Conservation (phyloP, 257 asterid species). For the Haberlea rhodopensis region DNA sequence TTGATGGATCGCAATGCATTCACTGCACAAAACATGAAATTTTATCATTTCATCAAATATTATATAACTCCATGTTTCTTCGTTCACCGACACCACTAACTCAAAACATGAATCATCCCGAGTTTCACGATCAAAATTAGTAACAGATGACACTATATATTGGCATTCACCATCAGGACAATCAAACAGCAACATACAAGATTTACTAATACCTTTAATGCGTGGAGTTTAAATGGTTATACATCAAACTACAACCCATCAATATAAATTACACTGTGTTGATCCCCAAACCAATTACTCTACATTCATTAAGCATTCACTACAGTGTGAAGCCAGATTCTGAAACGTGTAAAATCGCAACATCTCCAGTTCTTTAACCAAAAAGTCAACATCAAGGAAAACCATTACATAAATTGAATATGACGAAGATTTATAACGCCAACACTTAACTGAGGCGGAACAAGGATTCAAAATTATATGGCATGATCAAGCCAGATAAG, state of each 20-base stretch:
- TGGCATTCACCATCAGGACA: background rate
- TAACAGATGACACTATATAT: background rate
- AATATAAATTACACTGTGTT: background rate
- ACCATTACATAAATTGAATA: background rate
- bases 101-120: background rate
- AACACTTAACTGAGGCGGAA: no score
- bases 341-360: background rate
- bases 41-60: conserved; percentile 9
- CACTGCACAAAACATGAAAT: conserved; percentile 49
- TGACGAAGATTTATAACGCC: background rate
- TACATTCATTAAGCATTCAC: background rate
- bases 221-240: background rate
- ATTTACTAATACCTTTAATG: background rate
- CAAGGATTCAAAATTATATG: no score
- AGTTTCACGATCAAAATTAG: background rate
- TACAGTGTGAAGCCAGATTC: background rate
- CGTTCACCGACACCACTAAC: background rate
- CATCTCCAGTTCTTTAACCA: background rate
- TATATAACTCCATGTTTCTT: background rate
- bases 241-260: background rate
- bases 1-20: conserved; percentile 59
- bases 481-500: no score
- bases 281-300: background rate
- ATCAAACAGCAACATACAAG: background rate
- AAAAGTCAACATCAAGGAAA: background rate